These are phyloP conservation scores for Macadamia integrifolia DNA, from an alignment of 164 flowering plant species.

Conservation along the genomic window DNA sequence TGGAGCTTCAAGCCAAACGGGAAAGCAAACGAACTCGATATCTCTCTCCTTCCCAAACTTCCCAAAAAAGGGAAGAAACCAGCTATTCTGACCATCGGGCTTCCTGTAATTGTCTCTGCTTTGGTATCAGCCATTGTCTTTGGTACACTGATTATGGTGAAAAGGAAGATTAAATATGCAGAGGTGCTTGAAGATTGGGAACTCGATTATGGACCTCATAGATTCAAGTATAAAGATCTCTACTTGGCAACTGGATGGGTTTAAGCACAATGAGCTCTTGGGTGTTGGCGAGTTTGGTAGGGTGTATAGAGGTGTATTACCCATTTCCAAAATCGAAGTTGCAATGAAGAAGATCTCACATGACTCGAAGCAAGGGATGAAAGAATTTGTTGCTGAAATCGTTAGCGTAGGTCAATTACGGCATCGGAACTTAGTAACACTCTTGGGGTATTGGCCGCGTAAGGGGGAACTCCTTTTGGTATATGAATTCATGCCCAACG, in stretches of 20 bases:
- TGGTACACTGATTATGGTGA: too few relatives aligned
- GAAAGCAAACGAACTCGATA: too few relatives aligned
- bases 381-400: conserved; percentile 49
- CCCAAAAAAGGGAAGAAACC: too few relatives aligned
- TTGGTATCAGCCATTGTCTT: too few relatives aligned
- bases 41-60: too few relatives aligned
- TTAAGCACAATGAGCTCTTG: conserved; percentile 32
- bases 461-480: conserved; percentile 47
- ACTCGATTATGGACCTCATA: conserved; percentile 30
- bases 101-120: too few relatives aligned
- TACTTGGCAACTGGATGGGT: conserved; percentile 36
- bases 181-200: conserved; percentile 30
- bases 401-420: conserved; percentile 40
- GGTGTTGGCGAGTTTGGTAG: conserved; percentile 49
- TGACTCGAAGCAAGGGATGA: conserved; percentile 46
- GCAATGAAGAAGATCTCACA: conserved; percentile 56
- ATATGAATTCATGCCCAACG: conserved; percentile 55
- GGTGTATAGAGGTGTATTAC: conserved; percentile 45
- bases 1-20: conserved; percentile 14
- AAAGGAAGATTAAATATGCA: too few relatives aligned
- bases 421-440: conserved; percentile 44
- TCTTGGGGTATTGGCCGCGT: conserved; percentile 45
- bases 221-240: conserved; percentile 40
- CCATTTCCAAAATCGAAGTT: conserved; percentile 23
- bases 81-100: too few relatives aligned